A percentile compares a stretch with the other conserved stretches of the same genome.
These are phyloP conservation scores for Xylaria sp. DNA, from an alignment of 2,329 filamentous ascomycete genomes.

Conservation along the genomic window DNA sequence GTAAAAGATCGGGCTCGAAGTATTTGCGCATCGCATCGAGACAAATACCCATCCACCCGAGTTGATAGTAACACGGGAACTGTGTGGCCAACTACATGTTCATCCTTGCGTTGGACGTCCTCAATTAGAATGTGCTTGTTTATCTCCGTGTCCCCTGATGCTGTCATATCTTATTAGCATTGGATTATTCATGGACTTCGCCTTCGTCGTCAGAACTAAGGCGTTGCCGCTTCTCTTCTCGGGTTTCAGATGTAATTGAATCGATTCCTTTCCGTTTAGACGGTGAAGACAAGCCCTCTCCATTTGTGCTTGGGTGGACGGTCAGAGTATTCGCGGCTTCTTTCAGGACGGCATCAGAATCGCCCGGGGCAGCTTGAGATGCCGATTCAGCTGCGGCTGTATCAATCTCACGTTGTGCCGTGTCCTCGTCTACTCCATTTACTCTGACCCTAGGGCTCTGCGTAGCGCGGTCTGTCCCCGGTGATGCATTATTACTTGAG, in stretches of 20 bases:
- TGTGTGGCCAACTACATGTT: background rate
- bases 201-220: constrained; percentile 59
- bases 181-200: constrained; percentile 52
- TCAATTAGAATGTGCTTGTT: background rate
- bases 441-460: constrained; percentile 57
- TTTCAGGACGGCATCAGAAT: constrained; percentile 48
- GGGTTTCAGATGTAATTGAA: constrained; percentile 49
- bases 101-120: background rate
- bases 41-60: background rate
- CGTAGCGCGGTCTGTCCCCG: constrained; percentile 59
- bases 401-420: constrained; percentile 45
- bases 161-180: background rate
- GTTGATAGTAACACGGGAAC: background rate
- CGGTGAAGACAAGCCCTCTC: constrained; percentile 51
- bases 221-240: constrained; percentile 57
- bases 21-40: background rate
- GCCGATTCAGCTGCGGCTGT: constrained; percentile 48
- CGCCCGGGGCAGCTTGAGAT: constrained; percentile 50
- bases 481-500: constrained; percentile 63
- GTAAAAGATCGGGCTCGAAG: background rate
- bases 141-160: background rate
- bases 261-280: constrained; percentile 57
- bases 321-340: constrained; percentile 48
- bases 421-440: constrained; percentile 54
- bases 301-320: constrained; percentile 48